Conservation (phyloP, 345 rosid genomes). For the Populus euphratica region DNA sequence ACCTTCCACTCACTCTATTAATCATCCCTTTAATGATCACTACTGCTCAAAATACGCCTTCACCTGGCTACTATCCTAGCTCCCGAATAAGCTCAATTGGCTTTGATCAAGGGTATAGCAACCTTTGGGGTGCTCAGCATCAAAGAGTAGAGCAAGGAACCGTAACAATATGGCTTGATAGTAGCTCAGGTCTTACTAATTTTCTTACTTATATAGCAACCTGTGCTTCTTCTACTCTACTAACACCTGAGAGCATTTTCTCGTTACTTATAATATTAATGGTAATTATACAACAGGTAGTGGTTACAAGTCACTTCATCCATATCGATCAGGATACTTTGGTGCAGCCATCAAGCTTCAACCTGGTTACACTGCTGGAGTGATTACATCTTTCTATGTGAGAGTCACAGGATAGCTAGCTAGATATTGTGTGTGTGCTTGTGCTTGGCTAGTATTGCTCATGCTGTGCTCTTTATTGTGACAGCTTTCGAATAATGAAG, state of each 20-base stretch:
- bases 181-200: constrained; percentile 42
- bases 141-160: constrained; percentile 58
- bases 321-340: constrained; percentile 76
- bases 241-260: background rate
- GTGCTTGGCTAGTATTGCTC: background rate
- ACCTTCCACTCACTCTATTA: constrained; percentile 19
- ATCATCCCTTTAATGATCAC: constrained; percentile 15
- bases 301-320: constrained; percentile 72
- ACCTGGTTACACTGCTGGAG: constrained; percentile 92
- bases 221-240: background rate
- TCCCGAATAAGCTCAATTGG: constrained; percentile 41
- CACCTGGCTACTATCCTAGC: constrained; percentile 80
- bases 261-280: background rate
- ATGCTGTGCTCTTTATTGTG: background rate
- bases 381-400: constrained; percentile 76
- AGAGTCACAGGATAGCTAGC: constrained; percentile 5
- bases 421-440: background rate
- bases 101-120: constrained; percentile 54
- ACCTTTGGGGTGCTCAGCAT: constrained; percentile 84
- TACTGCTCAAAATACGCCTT: constrained; percentile 56
- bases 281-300: constrained; percentile 50
- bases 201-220: too few species aligned
- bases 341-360: constrained; percentile 84
- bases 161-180: constrained; percentile 73
- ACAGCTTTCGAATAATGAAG: constrained; percentile 87